Conservation (phyloP, 108 stramenopile species). For the Conticribra guillardii region DNA sequence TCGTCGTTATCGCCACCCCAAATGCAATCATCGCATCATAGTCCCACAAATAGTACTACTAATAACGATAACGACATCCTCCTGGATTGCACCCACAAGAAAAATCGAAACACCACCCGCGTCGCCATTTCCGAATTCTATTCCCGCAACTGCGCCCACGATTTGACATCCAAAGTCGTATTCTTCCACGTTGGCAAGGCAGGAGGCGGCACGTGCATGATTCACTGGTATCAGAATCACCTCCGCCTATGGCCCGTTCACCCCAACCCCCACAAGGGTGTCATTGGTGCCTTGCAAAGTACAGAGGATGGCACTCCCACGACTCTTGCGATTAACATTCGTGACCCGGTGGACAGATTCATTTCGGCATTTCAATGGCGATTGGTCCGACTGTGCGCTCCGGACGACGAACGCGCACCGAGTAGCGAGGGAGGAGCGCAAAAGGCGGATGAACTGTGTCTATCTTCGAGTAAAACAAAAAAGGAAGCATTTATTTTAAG, state of each 20-base stretch:
- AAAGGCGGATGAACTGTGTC: constrained; percentile 1
- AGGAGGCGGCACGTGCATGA: constrained; percentile 18
- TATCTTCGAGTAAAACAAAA: neutral
- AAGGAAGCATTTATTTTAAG: constrained; percentile 8
- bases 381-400: constrained; percentile 12
- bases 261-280: neutral
- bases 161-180: neutral
- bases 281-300: constrained; percentile 8
- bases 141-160: neutral
- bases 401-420: constrained; percentile 7
- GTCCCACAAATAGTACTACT: no score
- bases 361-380: constrained; percentile 54
- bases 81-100: no score
- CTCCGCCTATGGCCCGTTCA: neutral
- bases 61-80: no score
- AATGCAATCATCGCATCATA: no score
- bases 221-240: neutral
- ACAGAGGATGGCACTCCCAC: neutral
- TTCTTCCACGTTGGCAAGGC: constrained; percentile 10
- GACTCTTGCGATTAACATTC: constrained; percentile 48
- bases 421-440: neutral
- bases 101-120: no score
- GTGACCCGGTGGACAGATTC: constrained; percentile 66
- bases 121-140: neutral
- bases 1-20: no score